These are phyloP conservation scores for Penicillium expansum DNA, from an alignment of 2,329 filamentous ascomycete species.

Conservation along the genomic window DNA sequence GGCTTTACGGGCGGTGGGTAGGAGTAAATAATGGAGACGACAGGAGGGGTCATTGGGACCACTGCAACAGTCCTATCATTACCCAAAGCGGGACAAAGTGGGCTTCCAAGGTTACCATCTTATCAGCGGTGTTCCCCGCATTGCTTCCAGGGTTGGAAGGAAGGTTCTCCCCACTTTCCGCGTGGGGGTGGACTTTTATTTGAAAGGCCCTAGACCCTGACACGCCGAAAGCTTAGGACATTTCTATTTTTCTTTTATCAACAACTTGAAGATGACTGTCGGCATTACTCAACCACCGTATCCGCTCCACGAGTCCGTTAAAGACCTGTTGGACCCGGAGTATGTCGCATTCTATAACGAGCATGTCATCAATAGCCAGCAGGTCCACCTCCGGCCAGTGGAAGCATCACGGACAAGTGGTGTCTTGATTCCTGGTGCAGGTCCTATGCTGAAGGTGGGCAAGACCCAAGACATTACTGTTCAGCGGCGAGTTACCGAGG, in stretches of 20 bases:
- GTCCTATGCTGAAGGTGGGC: constrained; percentile 50
- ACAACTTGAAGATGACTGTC: constrained; percentile 1
- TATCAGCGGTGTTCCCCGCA: constrained; percentile 3
- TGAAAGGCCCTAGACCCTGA: background rate
- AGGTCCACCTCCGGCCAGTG: constrained; percentile 56
- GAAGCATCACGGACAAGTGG: constrained; percentile 52
- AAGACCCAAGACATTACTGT: constrained; percentile 48
- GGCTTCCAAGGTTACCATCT: background rate
- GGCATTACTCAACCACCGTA: constrained; percentile 41
- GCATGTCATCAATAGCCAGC: constrained; percentile 51
- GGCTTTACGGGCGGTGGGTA: background rate
- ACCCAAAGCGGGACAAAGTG: background rate
- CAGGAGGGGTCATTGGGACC: background rate
- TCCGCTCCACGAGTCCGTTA: constrained; percentile 50
- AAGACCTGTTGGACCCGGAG: constrained; percentile 48
- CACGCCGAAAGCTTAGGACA: background rate
- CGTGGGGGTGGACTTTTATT: constrained; percentile 2
- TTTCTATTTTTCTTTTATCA: background rate
- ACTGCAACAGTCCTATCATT: background rate
- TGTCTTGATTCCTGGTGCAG: constrained; percentile 53
- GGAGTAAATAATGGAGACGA: background rate
- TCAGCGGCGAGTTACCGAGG: constrained; percentile 45
- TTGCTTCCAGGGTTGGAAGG: background rate
- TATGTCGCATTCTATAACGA: constrained; percentile 55
- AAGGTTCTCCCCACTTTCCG: background rate